phyloP scores from a whole-genome alignment of 306 rosid species.

The Heteromeles arbutifolia region DNA sequence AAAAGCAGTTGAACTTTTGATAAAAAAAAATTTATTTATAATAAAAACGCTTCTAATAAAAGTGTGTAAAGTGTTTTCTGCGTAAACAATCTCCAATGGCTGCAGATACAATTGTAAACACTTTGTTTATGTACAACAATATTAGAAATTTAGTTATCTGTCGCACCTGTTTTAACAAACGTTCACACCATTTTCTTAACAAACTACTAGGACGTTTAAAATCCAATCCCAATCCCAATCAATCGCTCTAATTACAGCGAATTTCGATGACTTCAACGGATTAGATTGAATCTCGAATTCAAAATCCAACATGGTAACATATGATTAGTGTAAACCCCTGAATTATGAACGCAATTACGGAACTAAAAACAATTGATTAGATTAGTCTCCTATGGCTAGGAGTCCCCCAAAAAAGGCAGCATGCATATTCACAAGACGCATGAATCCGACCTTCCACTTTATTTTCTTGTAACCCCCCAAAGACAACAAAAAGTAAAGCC shows the following conservation, averaged over 20 bases:
- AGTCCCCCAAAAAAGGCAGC: background rate
- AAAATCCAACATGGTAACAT: background rate
- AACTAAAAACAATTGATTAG: background rate
- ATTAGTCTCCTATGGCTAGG: background rate
- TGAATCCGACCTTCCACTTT: background rate
- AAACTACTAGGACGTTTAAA: background rate
- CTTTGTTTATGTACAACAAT: too few relatives aligned
- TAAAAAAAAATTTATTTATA: too few relatives aligned
- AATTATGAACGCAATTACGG: background rate
- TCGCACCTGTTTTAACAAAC: background rate
- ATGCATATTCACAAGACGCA: slow-evolving; percentile 1
- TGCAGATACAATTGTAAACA: too few relatives aligned
- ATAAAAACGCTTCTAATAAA: too few relatives aligned
- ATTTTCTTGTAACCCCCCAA: background rate
- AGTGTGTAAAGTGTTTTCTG: too few relatives aligned
- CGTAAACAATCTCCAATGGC: too few relatives aligned
- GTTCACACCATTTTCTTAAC: background rate
- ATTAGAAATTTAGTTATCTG: too few relatives aligned
- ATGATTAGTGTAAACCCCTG: background rate
- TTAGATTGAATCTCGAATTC: background rate
- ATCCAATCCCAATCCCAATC: background rate
- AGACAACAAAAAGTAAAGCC: background rate
- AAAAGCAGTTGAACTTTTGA: too few relatives aligned
- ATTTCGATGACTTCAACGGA: background rate
- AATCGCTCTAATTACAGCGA: background rate